phyloP scores from a whole-genome alignment of 192 early-diverging fungal species.

The Geranomyces michiganensis region DNA sequence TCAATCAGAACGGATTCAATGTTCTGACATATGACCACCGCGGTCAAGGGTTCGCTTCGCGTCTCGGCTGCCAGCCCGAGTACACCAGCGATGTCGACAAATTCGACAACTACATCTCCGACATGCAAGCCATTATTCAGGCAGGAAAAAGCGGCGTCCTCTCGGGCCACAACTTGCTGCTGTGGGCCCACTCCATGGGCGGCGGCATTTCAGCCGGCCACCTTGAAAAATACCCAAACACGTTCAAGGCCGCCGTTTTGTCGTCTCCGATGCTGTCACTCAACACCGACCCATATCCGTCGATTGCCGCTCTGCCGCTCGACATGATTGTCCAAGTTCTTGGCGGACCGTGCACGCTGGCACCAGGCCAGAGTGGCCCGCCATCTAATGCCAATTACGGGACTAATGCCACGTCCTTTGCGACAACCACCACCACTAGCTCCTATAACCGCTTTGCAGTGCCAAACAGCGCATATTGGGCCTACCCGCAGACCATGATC shows the following conservation, averaged over 20 bases:
- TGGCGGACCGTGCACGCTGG: not conserved
- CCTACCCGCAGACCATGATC: not conserved
- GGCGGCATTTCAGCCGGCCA: not conserved
- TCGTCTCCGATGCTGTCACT: not conserved
- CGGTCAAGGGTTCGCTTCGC: conserved; percentile 15
- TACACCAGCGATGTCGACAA: not conserved
- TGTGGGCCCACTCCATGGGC: conserved; percentile 11
- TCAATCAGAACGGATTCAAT: conserved; percentile 15
- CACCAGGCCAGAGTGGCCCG: not conserved
- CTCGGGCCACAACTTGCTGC: not conserved
- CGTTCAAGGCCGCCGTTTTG: conserved; percentile 2
- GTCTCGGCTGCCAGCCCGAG: conserved; percentile 2
- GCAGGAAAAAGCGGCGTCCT: not conserved
- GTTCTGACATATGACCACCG: conserved; percentile 16
- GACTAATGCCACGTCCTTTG: not conserved
- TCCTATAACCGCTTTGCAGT: not conserved
- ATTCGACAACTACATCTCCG: not conserved
- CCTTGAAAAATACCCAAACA: conserved; percentile 2
- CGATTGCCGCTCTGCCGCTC: not conserved
- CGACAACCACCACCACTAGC: not conserved
- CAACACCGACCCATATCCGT: conserved; percentile 6
- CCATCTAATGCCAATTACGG: not conserved
- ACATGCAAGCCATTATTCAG: not conserved
- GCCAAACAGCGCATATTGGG: not conserved
- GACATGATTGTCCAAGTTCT: not conserved